A percentile compares a stretch with the other conserved stretches of the same genome.
Conservation (phyloP, 257 asterid genomes). For the Solanum tarijense region DNA sequence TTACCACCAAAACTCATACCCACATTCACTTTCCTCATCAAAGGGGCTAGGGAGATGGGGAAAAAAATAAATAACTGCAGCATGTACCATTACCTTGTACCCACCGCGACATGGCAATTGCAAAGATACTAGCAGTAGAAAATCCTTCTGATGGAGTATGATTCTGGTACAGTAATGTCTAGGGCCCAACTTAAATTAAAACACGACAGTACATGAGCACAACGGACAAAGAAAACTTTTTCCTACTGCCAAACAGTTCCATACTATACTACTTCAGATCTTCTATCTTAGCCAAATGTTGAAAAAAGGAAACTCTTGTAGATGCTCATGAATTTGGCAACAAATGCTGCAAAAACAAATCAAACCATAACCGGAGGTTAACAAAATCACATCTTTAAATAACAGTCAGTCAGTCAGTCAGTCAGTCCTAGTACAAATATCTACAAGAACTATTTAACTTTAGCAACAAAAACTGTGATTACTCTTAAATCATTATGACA, state of each 20-base stretch:
- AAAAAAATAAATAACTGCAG: not conserved
- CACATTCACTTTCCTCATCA: not conserved
- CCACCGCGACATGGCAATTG: not conserved
- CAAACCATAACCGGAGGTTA: not conserved
- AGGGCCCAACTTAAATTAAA: not conserved
- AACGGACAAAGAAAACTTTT: not conserved
- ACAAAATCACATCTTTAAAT: not conserved
- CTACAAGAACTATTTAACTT: not conserved
- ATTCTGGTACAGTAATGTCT: not conserved
- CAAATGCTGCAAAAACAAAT: conserved; percentile 66
- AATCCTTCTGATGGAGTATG: not conserved
- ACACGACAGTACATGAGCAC: not conserved
- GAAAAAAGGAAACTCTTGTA: conserved; percentile 86
- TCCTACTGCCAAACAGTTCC: not conserved
- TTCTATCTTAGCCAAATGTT: conserved; percentile 60
- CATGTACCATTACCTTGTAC: not conserved
- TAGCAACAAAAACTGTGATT: not conserved
- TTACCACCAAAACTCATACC: not conserved
- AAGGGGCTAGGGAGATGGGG: not conserved
- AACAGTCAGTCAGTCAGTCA: not conserved
- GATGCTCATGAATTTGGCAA: conserved; percentile 97
- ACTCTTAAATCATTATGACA: too few species aligned
- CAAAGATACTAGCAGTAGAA: not conserved
- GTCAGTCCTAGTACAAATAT: not conserved
- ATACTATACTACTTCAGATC: not conserved